Base-by-base conservation (phyloP, 2,329 filamentous ascomycete species). In the Trichophyton benhamiae region DNA sequence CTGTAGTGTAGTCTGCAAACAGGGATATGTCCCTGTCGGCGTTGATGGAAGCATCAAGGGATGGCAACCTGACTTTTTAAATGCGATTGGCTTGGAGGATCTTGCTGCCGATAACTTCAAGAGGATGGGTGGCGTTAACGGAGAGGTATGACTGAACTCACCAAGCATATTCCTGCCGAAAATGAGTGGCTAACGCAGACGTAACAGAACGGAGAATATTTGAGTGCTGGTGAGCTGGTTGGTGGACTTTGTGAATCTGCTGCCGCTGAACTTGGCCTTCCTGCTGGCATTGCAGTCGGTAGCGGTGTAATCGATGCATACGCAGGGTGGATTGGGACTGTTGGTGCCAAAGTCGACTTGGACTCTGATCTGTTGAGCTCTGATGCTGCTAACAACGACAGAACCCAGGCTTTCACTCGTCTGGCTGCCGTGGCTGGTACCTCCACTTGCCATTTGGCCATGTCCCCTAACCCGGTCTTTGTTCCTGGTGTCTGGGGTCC, bases 231-330 rank as follows among this genome's bases (percentile, higher is more conserved):
- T 65, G 92, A 99, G 74, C 82, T 92, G 4, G 90, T 95, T 33
- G 94, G 92, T 59, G 85, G 83, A 0, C 80, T 99, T 17, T 94
- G 87, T 69, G 87, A 92, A 65, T 88, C 88, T 69, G 91, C 94
- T 4, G 89, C 88, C 15, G 76, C 80, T 57, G 88, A 96, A 66
- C 84, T 99, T 63, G 92, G 94, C 6, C 82, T 99, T 2, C 87
- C 87, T 3, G 80, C 87, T 20, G 92, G 91, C 44, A 94, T 96
- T 67, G 90, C 94, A 17, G 88, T 99, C 61, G 94, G 94, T 60
- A 95, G 90, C 70, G 91, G 91, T 74, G 94, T 99, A 65, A 99
- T 99, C 70, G 94, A 99, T 73, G 94, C 94, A 17, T 99, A 99
- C 70, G 94, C 94, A 63, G 94, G 94, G 65, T 99, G 94, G 94